Evolutionary conservation across 345 rosid genomes (phyloP).

Genomic region (Hibiscus mutabilis): DNA sequence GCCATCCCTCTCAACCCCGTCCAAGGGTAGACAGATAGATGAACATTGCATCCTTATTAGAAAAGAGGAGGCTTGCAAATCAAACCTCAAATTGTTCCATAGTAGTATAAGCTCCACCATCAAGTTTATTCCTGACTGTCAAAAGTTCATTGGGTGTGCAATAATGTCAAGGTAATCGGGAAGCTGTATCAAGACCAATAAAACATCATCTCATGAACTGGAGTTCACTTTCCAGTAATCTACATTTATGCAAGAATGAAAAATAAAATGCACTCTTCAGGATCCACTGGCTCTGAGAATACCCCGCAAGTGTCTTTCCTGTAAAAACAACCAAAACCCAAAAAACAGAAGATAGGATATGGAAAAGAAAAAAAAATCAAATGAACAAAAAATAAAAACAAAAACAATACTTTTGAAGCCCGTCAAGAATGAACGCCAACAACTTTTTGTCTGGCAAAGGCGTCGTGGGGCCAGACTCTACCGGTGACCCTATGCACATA

Average conservation of each 20-base stretch:
- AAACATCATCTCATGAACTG: constrained; percentile 5
- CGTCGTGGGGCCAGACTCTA: constrained; percentile 86
- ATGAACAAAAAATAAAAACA: constrained; percentile 14
- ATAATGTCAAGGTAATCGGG: constrained; percentile 89
- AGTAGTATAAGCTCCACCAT: constrained; percentile 46
- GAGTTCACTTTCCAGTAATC: background rate
- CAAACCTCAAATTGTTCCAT: constrained; percentile 90
- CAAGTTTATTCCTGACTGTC: constrained; percentile 70
- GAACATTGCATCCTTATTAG: background rate
- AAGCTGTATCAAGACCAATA: constrained; percentile 52
- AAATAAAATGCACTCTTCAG: constrained; percentile 46
- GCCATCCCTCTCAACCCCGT: background rate
- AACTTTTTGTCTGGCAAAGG: constrained; percentile 99
- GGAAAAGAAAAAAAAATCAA: constrained; percentile 3
- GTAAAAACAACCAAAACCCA: constrained; percentile 29
- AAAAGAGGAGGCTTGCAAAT: background rate
- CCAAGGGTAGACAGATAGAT: background rate
- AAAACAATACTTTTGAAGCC: constrained; percentile 84
- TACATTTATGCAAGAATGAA: constrained; percentile 5
- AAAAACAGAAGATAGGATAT: constrained; percentile 11
- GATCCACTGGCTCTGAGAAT: constrained; percentile 92
- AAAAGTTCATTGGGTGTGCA: constrained; percentile 86
- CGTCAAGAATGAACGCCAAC: constrained; percentile 95
- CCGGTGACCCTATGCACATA: constrained; percentile 72
- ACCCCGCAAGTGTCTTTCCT: constrained; percentile 97